Evolutionary conservation across 2,329 filamentous ascomycete genomes (phyloP), one percentile per base, ranked within the genome.

Genomic region (Metarhizium brunneum): DNA sequence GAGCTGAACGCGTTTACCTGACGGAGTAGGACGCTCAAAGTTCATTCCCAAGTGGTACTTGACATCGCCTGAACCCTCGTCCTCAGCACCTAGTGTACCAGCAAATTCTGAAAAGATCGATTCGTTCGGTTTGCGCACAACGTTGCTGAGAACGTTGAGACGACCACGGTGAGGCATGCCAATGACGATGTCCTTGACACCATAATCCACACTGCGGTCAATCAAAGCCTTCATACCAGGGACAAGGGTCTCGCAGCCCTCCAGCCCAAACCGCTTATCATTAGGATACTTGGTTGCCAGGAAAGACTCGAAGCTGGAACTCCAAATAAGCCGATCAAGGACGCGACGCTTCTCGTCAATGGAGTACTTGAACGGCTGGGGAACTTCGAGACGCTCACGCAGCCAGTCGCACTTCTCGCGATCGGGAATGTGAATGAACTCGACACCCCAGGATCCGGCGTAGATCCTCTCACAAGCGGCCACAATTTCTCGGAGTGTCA

Each of bases 21-120:
- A 97, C 57, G 94, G 94, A 10, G 94, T 99, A 54, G 94, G 94
- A 60, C 94, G 90, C 79, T 99, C 94, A 64, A 99, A 99, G 80
- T 99, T 99, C 94, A 99, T 99, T 69, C 94, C 94, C 67, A 99
- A 79, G 78, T 99, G 94, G 78, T 99, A 99, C 76, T 99, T 99
- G 74, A 99, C 94, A 72, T 99, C 94, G 66, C 94, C 94, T 57
- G 94, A 97, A 58, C 94, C 94, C 76, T 99, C 92, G 64, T 97
- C 94, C 64, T 89, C 88, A 55, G 90, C 89, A 68, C 90, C 90
- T 25, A 88, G 78, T 50, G 87, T 90, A 65, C 94, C 94, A 60
- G 90, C 88, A 68, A 99, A 99, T 73, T 99, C 94, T 71, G 89
- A 95, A 80, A 99, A 99, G 74, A 99, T 99, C 62, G 94, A 97